These are phyloP conservation scores for Malbranchea zuffiana DNA, from an alignment of 2,329 filamentous ascomycete genomes.

Conservation along the genomic window DNA sequence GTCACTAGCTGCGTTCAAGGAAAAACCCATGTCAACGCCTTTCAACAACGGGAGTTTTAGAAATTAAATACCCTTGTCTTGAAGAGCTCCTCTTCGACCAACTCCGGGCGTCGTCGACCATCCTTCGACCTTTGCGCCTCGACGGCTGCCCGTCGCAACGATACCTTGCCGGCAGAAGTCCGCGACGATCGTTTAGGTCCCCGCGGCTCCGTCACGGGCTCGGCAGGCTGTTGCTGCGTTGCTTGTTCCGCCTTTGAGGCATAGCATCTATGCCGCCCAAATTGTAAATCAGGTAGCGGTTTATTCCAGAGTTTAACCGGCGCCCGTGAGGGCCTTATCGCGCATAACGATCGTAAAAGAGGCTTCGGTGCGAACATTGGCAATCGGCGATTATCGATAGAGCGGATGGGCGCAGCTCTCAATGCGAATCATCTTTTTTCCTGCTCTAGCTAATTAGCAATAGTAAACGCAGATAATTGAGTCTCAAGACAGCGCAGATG, in stretches of 20 bases:
- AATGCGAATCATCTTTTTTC: too few relatives aligned
- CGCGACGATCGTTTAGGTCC: slow-evolving; percentile 38
- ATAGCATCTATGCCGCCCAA: slow-evolving; percentile 2
- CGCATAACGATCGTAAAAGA: too few relatives aligned
- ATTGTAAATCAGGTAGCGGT: too few relatives aligned
- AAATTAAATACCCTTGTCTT: slow-evolving; percentile 27
- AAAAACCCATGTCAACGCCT: slow-evolving; percentile 8
- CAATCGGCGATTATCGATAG: too few relatives aligned
- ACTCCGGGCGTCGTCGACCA: slow-evolving; percentile 38
- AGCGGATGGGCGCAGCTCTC: too few relatives aligned
- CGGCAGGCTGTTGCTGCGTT: too few relatives aligned
- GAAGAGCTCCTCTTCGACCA: slow-evolving; percentile 26
- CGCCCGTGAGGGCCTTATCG: too few relatives aligned
- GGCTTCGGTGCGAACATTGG: too few relatives aligned
- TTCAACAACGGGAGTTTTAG: background rate
- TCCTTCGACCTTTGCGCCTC: slow-evolving; percentile 60
- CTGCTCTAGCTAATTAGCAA: too few relatives aligned
- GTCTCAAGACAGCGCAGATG: too few relatives aligned
- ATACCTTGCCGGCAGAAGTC: slow-evolving; percentile 53
- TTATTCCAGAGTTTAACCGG: too few relatives aligned
- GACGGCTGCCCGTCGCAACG: slow-evolving; percentile 71
- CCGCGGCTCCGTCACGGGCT: slow-evolving; percentile 13
- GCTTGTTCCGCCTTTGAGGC: slow-evolving; percentile 2
- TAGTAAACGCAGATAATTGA: too few relatives aligned
- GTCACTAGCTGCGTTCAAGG: slow-evolving; percentile 40